phyloP scores from a whole-genome alignment of 352 stramenopile species.

The Globisporangium spiculum region DNA sequence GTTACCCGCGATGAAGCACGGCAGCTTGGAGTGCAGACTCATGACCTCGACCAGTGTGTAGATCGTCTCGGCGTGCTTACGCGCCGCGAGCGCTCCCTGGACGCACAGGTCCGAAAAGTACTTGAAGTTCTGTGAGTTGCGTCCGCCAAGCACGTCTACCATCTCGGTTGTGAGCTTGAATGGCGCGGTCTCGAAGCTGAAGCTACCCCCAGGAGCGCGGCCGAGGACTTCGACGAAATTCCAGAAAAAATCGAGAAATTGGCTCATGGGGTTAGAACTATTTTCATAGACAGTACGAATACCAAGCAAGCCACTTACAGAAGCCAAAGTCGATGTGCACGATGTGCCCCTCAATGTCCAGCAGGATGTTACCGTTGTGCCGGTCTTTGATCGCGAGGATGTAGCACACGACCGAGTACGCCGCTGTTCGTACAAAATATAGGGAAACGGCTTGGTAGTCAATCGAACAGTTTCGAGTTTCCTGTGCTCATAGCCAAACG shows the following conservation, averaged over 20 bases:
- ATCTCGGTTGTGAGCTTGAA: conserved; percentile 98
- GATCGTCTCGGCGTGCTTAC: conserved; percentile 92
- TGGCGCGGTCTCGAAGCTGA: conserved; percentile 94
- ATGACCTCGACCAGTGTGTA: conserved; percentile 96
- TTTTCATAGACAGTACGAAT: not conserved
- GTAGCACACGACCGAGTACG: conserved; percentile 98
- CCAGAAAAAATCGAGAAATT: not conserved
- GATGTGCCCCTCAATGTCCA: conserved; percentile 95
- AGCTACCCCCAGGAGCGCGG: conserved; percentile 85
- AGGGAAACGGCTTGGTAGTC: not conserved
- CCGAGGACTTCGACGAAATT: conserved; percentile 47
- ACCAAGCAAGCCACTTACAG: conserved; percentile 40
- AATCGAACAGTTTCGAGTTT: conserved; percentile 12
- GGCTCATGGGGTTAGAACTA: not conserved
- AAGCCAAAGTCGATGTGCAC: conserved; percentile 99
- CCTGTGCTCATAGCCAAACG: not conserved
- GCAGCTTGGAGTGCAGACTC: conserved; percentile 78
- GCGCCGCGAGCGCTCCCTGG: conserved; percentile 89
- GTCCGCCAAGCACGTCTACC: conserved; percentile 92
- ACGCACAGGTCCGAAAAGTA: conserved; percentile 95
- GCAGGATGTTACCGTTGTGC: conserved; percentile 99
- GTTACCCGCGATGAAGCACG: conserved; percentile 53
- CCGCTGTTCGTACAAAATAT: conserved; percentile 66
- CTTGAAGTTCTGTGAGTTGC: conserved; percentile 88
- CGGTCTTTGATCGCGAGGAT: conserved; percentile 98